These are phyloP conservation scores for Aspergillus unguis DNA, from an alignment of 2,329 filamentous ascomycete species.

Conservation along the genomic window DNA sequence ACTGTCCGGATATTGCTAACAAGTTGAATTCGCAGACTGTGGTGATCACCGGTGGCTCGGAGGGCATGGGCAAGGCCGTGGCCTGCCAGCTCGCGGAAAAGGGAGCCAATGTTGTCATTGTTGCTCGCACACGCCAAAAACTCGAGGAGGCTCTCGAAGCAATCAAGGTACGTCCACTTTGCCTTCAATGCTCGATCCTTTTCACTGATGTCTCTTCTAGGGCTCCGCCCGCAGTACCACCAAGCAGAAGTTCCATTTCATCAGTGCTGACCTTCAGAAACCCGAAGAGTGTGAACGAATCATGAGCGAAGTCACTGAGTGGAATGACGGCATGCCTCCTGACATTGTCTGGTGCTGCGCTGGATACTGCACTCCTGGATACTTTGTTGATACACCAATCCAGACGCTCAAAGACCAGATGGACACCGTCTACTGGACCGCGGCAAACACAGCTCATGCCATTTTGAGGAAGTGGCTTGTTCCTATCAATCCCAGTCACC, in stretches of 20 bases:
- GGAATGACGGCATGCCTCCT: conserved; percentile 71
- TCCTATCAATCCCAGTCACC: conserved; percentile 29
- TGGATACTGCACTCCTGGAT: conserved; percentile 67
- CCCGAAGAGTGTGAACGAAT: conserved; percentile 67
- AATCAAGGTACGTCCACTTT: conserved; percentile 53
- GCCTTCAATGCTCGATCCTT: background rate
- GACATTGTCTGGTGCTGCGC: conserved; percentile 93
- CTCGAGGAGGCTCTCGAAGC: conserved; percentile 67
- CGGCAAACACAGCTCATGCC: conserved; percentile 80
- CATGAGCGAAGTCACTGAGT: conserved; percentile 67
- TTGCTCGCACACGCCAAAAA: conserved; percentile 72
- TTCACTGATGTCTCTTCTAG: conserved; percentile 40
- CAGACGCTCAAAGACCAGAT: conserved; percentile 70
- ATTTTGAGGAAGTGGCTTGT: conserved; percentile 71
- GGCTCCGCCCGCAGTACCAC: conserved; percentile 61
- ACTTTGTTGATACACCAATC: conserved; percentile 73
- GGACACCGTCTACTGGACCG: conserved; percentile 89
- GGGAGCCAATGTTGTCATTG: conserved; percentile 82
- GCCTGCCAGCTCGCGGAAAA: conserved; percentile 72
- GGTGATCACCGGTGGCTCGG: conserved; percentile 84
- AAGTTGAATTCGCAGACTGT: conserved; percentile 60
- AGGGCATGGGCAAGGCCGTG: conserved; percentile 81
- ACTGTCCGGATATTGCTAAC: background rate
- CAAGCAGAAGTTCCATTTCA: conserved; percentile 75
- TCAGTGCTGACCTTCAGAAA: conserved; percentile 76